These are phyloP conservation scores for Penicillium psychrosexuale DNA, from an alignment of 2,329 filamentous ascomycete species.

Conservation along the genomic window DNA sequence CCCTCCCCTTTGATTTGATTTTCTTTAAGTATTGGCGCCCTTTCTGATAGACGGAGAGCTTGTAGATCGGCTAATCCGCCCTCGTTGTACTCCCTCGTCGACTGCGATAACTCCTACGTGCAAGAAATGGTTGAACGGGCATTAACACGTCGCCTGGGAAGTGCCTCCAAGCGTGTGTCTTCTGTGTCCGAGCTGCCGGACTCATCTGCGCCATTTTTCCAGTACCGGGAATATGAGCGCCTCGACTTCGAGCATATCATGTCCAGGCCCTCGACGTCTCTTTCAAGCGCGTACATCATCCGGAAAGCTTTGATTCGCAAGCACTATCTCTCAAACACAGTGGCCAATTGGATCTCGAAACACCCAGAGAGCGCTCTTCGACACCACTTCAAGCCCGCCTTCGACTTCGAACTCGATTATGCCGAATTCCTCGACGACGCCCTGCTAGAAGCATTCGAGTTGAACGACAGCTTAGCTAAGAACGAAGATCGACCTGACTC, in stretches of 20 bases:
- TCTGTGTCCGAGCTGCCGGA: constrained; percentile 49
- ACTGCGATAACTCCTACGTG: constrained; percentile 86
- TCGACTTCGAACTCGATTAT: constrained; percentile 92
- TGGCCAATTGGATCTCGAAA: constrained; percentile 82
- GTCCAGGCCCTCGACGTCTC: constrained; percentile 56
- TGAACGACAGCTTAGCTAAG: constrained; percentile 70
- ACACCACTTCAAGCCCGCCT: constrained; percentile 69
- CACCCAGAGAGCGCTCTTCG: constrained; percentile 68
- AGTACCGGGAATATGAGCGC: constrained; percentile 82
- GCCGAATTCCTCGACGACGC: constrained; percentile 96
- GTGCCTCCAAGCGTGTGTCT: constrained; percentile 55
- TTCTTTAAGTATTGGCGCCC: constrained; percentile 9
- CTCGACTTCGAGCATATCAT: constrained; percentile 79
- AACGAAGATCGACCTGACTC: constrained; percentile 65
- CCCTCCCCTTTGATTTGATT: constrained; percentile 14
- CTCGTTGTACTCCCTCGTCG: constrained; percentile 66
- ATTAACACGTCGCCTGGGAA: constrained; percentile 61
- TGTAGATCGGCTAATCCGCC: constrained; percentile 38
- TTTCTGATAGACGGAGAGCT: constrained; percentile 34
- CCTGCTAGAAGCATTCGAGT: constrained; percentile 81
- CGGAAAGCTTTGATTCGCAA: constrained; percentile 95
- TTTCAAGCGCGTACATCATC: constrained; percentile 90
- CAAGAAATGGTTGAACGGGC: constrained; percentile 78
- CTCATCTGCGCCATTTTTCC: constrained; percentile 56
- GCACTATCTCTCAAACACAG: constrained; percentile 82